Conservation (phyloP, 148 eudicot genomes). For the Bassia scoparia region DNA sequence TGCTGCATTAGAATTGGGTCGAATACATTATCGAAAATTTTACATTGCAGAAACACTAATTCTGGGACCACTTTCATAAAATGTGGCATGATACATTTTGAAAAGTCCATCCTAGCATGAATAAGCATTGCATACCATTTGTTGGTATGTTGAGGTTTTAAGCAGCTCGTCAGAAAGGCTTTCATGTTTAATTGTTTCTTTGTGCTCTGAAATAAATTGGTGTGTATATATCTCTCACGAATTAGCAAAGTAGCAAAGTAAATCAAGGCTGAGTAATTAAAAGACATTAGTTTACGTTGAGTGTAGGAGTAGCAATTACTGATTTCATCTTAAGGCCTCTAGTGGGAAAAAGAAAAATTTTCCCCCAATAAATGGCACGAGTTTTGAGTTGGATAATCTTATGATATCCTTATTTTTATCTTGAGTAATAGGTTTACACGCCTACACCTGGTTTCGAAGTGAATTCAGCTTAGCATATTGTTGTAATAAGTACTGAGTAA, state of each 20-base stretch:
- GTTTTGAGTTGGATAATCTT: neutral
- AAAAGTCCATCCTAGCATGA: too few species aligned
- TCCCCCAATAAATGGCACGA: neutral
- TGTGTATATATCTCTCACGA: neutral
- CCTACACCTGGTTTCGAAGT: neutral
- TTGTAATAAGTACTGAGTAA: neutral
- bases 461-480: neutral
- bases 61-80: neutral
- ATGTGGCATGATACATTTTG: neutral
- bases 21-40: neutral
- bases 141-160: too few species aligned
- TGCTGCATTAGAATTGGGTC: neutral
- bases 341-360: neutral
- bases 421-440: too few species aligned
- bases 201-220: neutral
- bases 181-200: neutral
- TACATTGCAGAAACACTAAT: neutral
- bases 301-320: neutral
- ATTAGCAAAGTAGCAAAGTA: neutral
- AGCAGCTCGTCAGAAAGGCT: neutral
- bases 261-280: neutral
- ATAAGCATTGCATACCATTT: too few species aligned
- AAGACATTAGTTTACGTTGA: neutral
- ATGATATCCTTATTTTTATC: neutral
- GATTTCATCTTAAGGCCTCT: neutral